phyloP scores from a whole-genome alignment of 2,329 filamentous ascomycete genomes.

The Alternaria sp. region DNA sequence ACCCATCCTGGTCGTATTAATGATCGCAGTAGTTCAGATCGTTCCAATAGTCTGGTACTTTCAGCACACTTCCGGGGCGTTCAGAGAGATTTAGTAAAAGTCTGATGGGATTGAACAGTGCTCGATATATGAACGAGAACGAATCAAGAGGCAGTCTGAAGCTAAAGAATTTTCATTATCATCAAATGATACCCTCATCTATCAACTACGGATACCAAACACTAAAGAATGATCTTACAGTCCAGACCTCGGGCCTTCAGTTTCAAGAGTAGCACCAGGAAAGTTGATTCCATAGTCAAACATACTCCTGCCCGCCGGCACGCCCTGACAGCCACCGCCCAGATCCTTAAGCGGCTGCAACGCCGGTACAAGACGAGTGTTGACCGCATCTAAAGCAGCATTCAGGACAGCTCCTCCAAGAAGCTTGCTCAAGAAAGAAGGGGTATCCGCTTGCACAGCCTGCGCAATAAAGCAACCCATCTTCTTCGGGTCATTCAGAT shows the following conservation, averaged over 20 bases:
- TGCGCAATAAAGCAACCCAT: not conserved
- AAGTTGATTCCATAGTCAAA: not conserved
- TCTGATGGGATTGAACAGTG: not conserved
- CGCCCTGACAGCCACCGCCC: not conserved
- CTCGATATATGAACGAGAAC: not conserved
- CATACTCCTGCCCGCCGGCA: not conserved
- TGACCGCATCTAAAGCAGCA: not conserved
- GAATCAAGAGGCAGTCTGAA: not conserved
- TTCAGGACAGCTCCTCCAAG: not conserved
- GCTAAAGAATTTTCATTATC: not conserved
- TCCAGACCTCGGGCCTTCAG: not conserved
- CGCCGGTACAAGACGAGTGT: not conserved
- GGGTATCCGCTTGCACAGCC: not conserved
- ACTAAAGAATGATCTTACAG: not conserved
- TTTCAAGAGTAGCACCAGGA: not conserved
- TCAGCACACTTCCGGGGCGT: rapidly evolving
- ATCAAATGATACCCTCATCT: not conserved
- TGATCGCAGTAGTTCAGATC: not conserved
- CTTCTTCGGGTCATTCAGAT: not conserved
- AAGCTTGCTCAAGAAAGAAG: not conserved
- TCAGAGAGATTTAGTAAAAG: rapidly evolving
- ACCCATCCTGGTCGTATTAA: rapidly evolving
- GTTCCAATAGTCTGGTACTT: not conserved
- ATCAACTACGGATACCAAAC: not conserved
- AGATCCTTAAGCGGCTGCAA: not conserved